phyloP scores from a whole-genome alignment of 371 early-diverging fungal genomes.

The Nematocida minor region DNA sequence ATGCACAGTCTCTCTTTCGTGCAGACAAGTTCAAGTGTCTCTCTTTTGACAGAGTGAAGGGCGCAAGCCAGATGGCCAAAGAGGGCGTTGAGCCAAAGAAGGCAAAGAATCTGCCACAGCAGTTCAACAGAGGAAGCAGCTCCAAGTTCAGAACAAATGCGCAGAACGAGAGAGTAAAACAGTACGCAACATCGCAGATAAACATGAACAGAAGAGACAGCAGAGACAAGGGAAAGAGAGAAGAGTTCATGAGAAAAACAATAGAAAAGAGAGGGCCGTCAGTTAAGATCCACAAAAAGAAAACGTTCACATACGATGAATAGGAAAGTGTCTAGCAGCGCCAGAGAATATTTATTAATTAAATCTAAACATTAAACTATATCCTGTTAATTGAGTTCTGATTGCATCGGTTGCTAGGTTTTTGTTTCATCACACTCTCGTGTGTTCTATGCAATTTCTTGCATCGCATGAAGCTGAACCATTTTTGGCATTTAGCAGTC shows the following conservation, averaged over 20 bases:
- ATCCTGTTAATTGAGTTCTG: too few relatives aligned
- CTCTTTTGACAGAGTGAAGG: conserved; percentile 41
- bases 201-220: background rate
- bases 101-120: background rate
- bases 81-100: background rate
- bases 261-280: conserved; percentile 13
- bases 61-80: background rate
- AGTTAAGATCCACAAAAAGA: conserved; percentile 14
- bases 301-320: conserved; percentile 30
- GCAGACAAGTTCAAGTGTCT: conserved; percentile 47
- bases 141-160: conserved; percentile 34
- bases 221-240: conserved; percentile 9
- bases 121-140: conserved; percentile 19
- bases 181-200: conserved; percentile 9
- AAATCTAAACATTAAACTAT: too few relatives aligned
- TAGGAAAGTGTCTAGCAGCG: too few relatives aligned
- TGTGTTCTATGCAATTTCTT: too few relatives aligned
- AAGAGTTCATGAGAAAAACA: conserved; percentile 7
- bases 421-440: too few relatives aligned
- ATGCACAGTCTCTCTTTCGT: conserved; percentile 8
- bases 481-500: too few relatives aligned
- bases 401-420: too few relatives aligned
- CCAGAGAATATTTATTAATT: too few relatives aligned
- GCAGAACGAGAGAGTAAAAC: background rate
- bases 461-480: too few relatives aligned